Base-by-base conservation (phyloP, 331 rosid genomes). In the Arachis monticola region DNA sequence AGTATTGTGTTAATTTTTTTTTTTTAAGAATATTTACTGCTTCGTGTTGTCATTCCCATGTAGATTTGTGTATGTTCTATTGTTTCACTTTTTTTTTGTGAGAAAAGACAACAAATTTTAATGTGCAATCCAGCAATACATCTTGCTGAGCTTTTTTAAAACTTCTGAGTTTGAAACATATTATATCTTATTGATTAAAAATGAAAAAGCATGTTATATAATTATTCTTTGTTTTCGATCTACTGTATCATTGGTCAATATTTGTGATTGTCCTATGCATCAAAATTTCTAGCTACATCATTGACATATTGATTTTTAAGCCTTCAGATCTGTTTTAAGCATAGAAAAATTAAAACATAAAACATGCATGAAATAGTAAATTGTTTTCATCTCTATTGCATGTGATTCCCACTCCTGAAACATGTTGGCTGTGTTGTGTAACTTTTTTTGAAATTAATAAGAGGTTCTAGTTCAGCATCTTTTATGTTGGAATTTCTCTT, bases 81-180 rank as follows among this genome's bases (percentile, higher is more conserved):
- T 38, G 41, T 38, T 38, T 38, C 41, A 38, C 41, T 38, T 38
- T 38, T 38, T 38, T 35, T 57, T 57, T 31, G 62, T 27, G 30
- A 8, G 11, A 8, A 10, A 57, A 27, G 41, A 14, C 7, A 56
- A 14, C 7, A 56, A 3, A 6, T 27, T 57, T 27, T 30, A 9
- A 7, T 31, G 5, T n/a, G 32, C 4, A 31, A 9, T 13, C 8
- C 42, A 30, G 30, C 41, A 38, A 38, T 5, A 38, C 13, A 30
- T 60, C 14, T 32, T 60, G 40, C 45, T 60, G 65, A 32, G 40
- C 45, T 10, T 60, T 59, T 59, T 8, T n/a, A 59, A 59, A 59
- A 59, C 40, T 59, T 8, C 0, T 48, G 41, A 32, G 35, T 30
- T 1, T 48, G 41, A 32, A 60, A n/a, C 9, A 31, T 60, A 60